Evolutionary conservation across 805 yeast species (phyloP), one percentile per base, ranked within the genome.

Genomic region (Limtongozyma cylindracea): DNA sequence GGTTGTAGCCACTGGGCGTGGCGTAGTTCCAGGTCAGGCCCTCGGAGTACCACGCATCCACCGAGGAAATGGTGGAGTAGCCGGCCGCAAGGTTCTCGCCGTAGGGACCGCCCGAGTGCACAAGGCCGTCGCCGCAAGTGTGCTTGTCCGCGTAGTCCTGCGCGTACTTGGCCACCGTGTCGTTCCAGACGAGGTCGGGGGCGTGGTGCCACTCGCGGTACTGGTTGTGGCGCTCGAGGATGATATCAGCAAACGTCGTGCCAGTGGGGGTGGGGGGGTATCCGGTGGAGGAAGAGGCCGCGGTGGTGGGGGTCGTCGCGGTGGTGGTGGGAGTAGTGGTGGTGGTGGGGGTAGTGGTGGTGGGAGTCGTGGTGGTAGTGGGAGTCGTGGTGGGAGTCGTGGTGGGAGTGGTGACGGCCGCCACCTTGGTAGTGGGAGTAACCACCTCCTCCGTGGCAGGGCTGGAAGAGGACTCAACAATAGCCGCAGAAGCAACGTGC

Each of bases 201-300:
- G 58, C 72, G 18, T 48, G 38, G 41, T 69, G 78, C 11, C 36
- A 31, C 4, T 56, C 45, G 41, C 82, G 54, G 33, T 56, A 53
- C 16, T 38, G 29, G 44, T 73, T 73, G 49, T 72, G 84, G 29
- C 54, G 63, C 25, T 45, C 48, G 27, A 74, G 50, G 29, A 71
- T 60, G 16, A 42, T 37, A 22, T 33, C 26, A 8, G 56, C 56
- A 29, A 60, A 58, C 6, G 5, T 6, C 6, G 5, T 13, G 6
- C 6, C 6, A 6, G 15, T 13, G 15, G 15, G 6, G 15, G 15
- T 13, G 5, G 15, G 15, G 5, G 15, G n/a, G n/a, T n/a, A n/a
- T n/a, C n/a, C n/a, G n/a, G n/a, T n/a, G 16, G 23, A 4, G 6
- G 26, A 12, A 8, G 17, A 8, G 6, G 24, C 11, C 7, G 21